Evolutionary conservation across 2,329 filamentous ascomycete genomes (phyloP).

Genomic region (Talaromyces atroroseus): DNA sequence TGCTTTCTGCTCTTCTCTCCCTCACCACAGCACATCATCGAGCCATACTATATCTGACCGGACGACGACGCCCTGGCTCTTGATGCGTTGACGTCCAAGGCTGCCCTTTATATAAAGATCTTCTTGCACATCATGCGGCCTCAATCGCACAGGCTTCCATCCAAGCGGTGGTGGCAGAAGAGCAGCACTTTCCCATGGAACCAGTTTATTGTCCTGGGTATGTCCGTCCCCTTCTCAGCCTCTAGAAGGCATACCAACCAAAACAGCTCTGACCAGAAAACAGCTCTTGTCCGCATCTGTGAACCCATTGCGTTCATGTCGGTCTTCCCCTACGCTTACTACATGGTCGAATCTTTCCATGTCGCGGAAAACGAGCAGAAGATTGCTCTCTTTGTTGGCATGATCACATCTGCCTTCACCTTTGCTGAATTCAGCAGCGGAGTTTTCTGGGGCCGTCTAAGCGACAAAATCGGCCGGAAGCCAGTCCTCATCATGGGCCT

Average conservation of each 20-base stretch:
- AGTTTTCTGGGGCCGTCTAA: constrained; percentile 87
- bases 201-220: constrained; percentile 35
- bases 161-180: constrained; percentile 10
- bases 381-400: constrained; percentile 87
- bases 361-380: constrained; percentile 71
- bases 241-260: constrained; percentile 1
- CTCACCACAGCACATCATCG: no score
- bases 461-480: constrained; percentile 87
- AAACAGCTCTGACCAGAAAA: neutral
- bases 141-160: constrained; percentile 5
- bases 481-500: constrained; percentile 87
- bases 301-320: constrained; percentile 99
- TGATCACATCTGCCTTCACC: constrained; percentile 94
- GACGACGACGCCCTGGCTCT: neutral
- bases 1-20: neutral
- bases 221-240: constrained; percentile 17
- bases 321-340: constrained; percentile 97
- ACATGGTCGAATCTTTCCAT: constrained; percentile 90
- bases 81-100: neutral
- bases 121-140: constrained; percentile 2
- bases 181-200: constrained; percentile 8
- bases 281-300: constrained; percentile 90
- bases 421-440: constrained; percentile 92
- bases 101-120: neutral
- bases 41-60: neutral